Percentiles rank a stretch among this genome's conserved stretches.
Conservation (phyloP, 345 rosid genomes). For the Melaleuca quinquenervia region DNA sequence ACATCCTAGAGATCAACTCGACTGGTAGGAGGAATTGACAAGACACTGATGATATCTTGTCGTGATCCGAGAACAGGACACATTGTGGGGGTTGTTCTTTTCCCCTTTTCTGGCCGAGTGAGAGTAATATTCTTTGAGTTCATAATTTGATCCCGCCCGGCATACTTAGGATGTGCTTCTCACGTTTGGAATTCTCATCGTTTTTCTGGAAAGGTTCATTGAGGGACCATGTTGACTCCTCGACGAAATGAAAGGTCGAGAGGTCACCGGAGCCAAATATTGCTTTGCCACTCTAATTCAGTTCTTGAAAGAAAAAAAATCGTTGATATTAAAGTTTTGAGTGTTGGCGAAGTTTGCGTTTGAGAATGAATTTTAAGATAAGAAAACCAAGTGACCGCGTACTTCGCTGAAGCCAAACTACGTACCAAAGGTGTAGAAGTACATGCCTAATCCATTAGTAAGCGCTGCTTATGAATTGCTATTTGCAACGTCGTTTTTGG, state of each 20-base stretch:
- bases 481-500: no score
- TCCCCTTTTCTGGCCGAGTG: not conserved
- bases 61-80: not conserved
- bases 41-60: not conserved
- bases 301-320: not conserved
- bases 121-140: not conserved
- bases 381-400: no score
- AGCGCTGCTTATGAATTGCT: no score
- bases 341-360: no score
- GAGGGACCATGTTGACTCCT: not conserved
- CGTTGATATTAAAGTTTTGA: no score
- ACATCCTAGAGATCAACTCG: not conserved
- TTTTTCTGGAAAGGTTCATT: not conserved
- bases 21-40: not conserved
- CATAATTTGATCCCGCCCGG: not conserved
- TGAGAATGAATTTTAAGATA: no score
- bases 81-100: not conserved
- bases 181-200: not conserved
- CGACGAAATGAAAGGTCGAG: not conserved
- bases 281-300: not conserved
- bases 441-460: no score
- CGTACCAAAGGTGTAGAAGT: no score
- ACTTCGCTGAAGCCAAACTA: no score
- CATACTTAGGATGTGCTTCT: not conserved
- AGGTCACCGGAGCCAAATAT: not conserved